These are phyloP conservation scores for Mycoemilia scoparia DNA, from an alignment of 192 early-diverging fungal genomes.

Conservation along the genomic window DNA sequence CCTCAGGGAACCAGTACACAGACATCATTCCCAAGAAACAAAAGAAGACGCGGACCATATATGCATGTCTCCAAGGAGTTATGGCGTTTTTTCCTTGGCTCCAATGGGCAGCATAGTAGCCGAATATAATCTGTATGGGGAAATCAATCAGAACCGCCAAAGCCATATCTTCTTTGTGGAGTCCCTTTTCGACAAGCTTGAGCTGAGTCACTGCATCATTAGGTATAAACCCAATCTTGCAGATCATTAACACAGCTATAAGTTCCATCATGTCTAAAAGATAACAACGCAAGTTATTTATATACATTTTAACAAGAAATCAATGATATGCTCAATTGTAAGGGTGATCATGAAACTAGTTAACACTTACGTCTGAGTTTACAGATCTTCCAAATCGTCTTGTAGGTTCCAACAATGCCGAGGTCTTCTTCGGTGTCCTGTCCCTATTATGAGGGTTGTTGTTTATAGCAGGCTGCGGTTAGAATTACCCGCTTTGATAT, in stretches of 20 bases:
- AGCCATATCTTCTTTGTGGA: constrained; percentile 89
- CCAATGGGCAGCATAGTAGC: constrained; percentile 95
- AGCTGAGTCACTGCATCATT: constrained; percentile 89
- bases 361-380: too few species aligned
- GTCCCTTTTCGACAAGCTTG: constrained; percentile 86
- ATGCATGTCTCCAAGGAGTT: constrained; percentile 83
- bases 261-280: constrained; percentile 73
- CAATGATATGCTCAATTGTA: neutral
- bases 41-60: constrained; percentile 64
- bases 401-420: constrained; percentile 54
- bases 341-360: neutral
- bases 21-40: constrained; percentile 68
- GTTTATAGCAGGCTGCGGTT: constrained; percentile 4
- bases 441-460: too few species aligned
- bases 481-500: too few species aligned
- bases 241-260: constrained; percentile 58
- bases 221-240: constrained; percentile 89
- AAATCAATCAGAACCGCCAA: constrained; percentile 87
- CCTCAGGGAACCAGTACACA: constrained; percentile 57
- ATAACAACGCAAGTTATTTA: neutral
- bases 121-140: constrained; percentile 90
- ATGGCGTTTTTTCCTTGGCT: constrained; percentile 68
- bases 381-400: constrained; percentile 78
- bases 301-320: neutral
- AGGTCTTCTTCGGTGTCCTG: constrained; percentile 37